phyloP scores from a whole-genome alignment of 495 filamentous ascomycete genomes.

The Xylaria palmicola region DNA sequence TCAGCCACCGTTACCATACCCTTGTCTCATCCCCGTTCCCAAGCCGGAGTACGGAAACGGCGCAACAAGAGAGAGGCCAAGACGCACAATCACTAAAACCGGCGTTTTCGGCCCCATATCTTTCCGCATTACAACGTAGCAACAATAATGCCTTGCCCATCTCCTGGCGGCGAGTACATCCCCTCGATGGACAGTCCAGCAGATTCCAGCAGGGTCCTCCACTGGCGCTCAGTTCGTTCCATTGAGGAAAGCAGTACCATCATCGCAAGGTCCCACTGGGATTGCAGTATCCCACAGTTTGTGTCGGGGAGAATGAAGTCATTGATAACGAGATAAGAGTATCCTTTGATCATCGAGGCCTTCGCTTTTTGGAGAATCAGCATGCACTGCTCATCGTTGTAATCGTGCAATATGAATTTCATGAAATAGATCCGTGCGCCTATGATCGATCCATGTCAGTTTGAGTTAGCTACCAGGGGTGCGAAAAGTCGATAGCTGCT shows the following conservation, averaged over 20 bases:
- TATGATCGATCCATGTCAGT: constrained; percentile 2
- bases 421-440: constrained; percentile 54
- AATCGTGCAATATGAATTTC: constrained; percentile 55
- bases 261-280: constrained; percentile 42
- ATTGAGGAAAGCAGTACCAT: constrained; percentile 28
- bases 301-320: constrained; percentile 50
- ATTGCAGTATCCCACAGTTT: constrained; percentile 30
- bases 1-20: too few species aligned
- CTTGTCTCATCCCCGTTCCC: too few species aligned
- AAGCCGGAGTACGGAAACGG: too few species aligned
- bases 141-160: constrained; percentile 19
- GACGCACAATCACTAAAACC: too few species aligned
- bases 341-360: constrained; percentile 45
- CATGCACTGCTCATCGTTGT: constrained; percentile 37
- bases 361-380: constrained; percentile 45
- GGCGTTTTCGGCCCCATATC: too few species aligned
- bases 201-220: constrained; percentile 25
- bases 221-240: constrained; percentile 35
- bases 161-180: constrained; percentile 15
- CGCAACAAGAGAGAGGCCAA: too few species aligned
- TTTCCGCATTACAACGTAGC: constrained; percentile 8
- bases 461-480: neutral
- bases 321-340: constrained; percentile 51
- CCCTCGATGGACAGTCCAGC: constrained; percentile 39
- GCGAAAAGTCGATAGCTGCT: constrained; percentile 4